Base-by-base conservation (phyloP, 2,329 filamentous ascomycete species). In the Beauveria medogensis region DNA sequence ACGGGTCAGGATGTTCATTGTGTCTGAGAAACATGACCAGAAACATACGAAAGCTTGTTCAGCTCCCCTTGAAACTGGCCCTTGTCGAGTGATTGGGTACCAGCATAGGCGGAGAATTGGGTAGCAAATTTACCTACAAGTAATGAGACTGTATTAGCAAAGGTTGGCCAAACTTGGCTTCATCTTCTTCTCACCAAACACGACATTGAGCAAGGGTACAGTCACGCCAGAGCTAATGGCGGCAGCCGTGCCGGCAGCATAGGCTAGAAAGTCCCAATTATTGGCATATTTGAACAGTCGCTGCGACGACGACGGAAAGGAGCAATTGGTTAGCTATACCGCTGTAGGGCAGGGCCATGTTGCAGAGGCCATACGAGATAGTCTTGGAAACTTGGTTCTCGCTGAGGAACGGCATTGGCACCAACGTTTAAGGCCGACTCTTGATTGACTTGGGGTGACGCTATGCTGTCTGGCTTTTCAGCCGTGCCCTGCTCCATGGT, bases 171-270 rank as follows among this genome's bases (percentile, higher is more conserved):
- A 18, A 22, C 14, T 6, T 8, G 12, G 10, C 30, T 24, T 53
- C 6, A 34, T 34, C 30, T 34, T 34, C 12, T 34, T 34, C 12
- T 18, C 71, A 77, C 81, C 82, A 67, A 85, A 84, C 12, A 84
- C 73, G 16, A 85, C 76, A 61, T 84, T 86, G 77, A 86, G 82
- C 52, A 86, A 65, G 0, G 83, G 83, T 48, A 86, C 69, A 0
- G 82, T 85, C 47, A 78, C 69, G 59, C 82, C 82, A 2, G 80
- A 75, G 22, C 77, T 81, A 12, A 82, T 74, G 20, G 81, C 80
- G 53, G 81, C 77, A 67, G 24, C 79, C 82, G 10, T 72, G 69
- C 51, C 51, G 12, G 34, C 51, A n/a, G 68, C 71, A 66, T 83
- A 78, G 46, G 81, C 72, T 37, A 77, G 61, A 47, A 77, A 75